Evolutionary conservation across 352 stramenopile species (phyloP), one percentile per base, ranked within the genome.

Genomic region (Globisporangium mamillatum): DNA sequence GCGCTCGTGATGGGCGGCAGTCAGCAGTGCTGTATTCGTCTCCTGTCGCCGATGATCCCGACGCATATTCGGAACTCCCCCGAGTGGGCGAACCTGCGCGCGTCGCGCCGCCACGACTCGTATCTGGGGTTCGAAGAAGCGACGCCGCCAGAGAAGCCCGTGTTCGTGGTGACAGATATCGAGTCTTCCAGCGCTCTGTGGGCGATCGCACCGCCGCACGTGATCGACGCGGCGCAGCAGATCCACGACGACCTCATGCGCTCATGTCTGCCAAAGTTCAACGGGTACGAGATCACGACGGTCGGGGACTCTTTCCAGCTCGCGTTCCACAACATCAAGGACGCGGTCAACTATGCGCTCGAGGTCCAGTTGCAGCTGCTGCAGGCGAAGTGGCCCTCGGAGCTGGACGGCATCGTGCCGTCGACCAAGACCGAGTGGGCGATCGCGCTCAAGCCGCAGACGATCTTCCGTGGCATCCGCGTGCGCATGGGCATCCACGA

Each of bases 401-500:
- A 81, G 29, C 70, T 91, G 1, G 78, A 91, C 18, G 74, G 75
- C 0, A 56, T 88, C 2, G 68, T 88, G 8, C 74, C 80, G 9
- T 80, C 82, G 2, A 86, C 85, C 16, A 86, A 91, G 64, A 87
- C 77, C 1, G 78, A 86, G 64, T 77, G 79, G 25, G 71, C 72
- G 18, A 66, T 81, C 53, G 73, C 75, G 10, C 66, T 87, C 24
- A 87, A 87, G 66, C 72, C 77, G 0, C 75, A 79, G 9, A 53
- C 76, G 27, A 57, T 94, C 32, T 92, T 94, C 52, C 74, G 72
- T 16, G 86, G 86, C 4, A 73, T 93, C 8, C 77, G 86, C 22
- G 83, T 94, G 7, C 86, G 86, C 1, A 94, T 94, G 86, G 84
- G 86, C 1, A 85, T 92, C 61, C 86, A 94, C 72, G 86, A 91